Percentiles rank a stretch among this genome's conserved stretches.
These are phyloP conservation scores for Aegilops tauschii DNA, from an alignment of 176 grass and related monocot species.

Conservation along the genomic window DNA sequence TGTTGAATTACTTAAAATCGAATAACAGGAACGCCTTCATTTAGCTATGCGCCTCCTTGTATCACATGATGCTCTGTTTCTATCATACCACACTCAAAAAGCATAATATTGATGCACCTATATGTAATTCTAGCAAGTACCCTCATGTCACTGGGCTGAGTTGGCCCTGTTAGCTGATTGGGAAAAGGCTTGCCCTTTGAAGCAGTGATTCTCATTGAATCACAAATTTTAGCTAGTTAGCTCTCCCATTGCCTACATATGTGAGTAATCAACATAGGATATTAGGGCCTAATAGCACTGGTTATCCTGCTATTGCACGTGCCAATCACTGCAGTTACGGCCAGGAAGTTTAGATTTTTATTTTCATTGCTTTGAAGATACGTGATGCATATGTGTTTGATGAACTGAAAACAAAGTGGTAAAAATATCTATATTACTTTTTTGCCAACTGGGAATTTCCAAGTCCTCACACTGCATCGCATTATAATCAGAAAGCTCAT, in stretches of 20 bases:
- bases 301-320: constrained; percentile 5
- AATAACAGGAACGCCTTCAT: background rate
- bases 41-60: background rate
- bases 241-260: background rate
- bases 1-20: background rate
- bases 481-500: background rate
- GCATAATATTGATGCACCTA: background rate
- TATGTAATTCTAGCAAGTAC: background rate
- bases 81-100: background rate
- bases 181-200: background rate
- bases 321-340: background rate
- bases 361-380: background rate
- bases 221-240: background rate
- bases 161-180: background rate
- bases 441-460: background rate
- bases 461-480: background rate
- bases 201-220: background rate
- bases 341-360: background rate
- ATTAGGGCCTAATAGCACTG: background rate
- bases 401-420: background rate
- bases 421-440: background rate
- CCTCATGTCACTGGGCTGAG: background rate
- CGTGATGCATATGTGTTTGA: background rate
- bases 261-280: background rate
- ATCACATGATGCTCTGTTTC: background rate